A percentile compares a stretch with the other conserved stretches of the same genome.
Evolutionary conservation across 2,329 filamentous ascomycete genomes (phyloP).

Genomic region (Cadophora sp.): DNA sequence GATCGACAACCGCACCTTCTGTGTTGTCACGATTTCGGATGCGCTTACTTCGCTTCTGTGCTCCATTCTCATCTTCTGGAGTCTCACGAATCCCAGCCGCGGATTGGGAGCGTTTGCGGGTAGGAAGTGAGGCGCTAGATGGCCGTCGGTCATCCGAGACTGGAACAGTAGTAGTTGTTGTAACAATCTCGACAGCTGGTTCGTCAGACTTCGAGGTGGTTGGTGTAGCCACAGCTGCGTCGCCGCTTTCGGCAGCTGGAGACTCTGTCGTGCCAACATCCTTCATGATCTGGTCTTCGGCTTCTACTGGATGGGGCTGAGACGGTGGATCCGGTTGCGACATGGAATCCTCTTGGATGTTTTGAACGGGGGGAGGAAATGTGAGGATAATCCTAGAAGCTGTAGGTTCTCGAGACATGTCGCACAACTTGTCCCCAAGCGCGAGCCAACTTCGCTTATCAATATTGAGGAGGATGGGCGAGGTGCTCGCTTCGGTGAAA

Average conservation of each 20-base stretch:
- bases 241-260: constrained; percentile 34
- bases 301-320: background rate
- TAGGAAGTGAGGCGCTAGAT: constrained; percentile 41
- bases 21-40: constrained; percentile 66
- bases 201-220: constrained; percentile 33
- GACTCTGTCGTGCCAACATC: constrained; percentile 37
- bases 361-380: constrained; percentile 32
- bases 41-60: constrained; percentile 70
- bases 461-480: constrained; percentile 31
- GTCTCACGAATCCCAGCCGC: constrained; percentile 63
- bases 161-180: constrained; percentile 36
- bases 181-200: constrained; percentile 29
- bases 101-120: constrained; percentile 68
- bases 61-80: constrained; percentile 61
- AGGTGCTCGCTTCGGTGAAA: background rate
- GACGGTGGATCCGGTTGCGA: background rate
- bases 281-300: constrained; percentile 40
- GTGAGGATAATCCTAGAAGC: constrained; percentile 34
- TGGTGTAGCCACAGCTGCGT: constrained; percentile 30
- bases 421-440: constrained; percentile 40
- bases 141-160: constrained; percentile 31
- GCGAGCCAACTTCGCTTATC: constrained; percentile 40
- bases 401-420: constrained; percentile 30
- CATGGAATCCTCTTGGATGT: background rate
- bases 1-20: constrained; percentile 56